Evolutionary conservation across 148 eudicot genomes (phyloP).

Genomic region (Gaultheria prostrata): DNA sequence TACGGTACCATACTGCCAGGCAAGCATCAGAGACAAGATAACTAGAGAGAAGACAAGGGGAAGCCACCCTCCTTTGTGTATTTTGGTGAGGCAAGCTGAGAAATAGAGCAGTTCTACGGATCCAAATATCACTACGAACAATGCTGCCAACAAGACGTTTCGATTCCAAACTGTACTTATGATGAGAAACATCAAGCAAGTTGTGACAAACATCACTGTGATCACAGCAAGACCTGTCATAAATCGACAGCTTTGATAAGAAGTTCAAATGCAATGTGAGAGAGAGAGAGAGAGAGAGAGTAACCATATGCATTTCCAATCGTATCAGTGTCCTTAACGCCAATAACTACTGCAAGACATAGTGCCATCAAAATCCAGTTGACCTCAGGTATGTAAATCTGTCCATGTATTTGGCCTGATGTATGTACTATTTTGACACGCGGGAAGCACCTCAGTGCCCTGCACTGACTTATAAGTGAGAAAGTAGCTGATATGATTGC

Average conservation of each 20-base stretch:
- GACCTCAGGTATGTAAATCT: constrained; percentile 47
- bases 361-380: constrained; percentile 47
- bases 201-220: constrained; percentile 49
- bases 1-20: constrained; percentile 42
- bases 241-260: neutral
- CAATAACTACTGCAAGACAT: constrained; percentile 44
- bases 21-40: constrained; percentile 32
- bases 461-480: constrained; percentile 48
- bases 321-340: constrained; percentile 42
- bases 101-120: constrained; percentile 35
- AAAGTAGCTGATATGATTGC: constrained; percentile 52
- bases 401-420: constrained; percentile 40
- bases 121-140: constrained; percentile 38
- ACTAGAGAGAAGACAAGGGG: constrained; percentile 37
- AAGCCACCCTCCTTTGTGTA: constrained; percentile 52
- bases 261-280: neutral
- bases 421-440: constrained; percentile 45
- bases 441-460: constrained; percentile 49
- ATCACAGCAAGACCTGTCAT: constrained; percentile 45
- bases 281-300: neutral
- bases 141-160: constrained; percentile 21
- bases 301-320: constrained; percentile 55
- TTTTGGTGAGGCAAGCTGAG: constrained; percentile 34
- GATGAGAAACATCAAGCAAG: constrained; percentile 53
- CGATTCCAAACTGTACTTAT: constrained; percentile 39